These are phyloP conservation scores for Cryptosporidium ryanae DNA, from an alignment of 169 alveolate genomes.

Conservation along the genomic window DNA sequence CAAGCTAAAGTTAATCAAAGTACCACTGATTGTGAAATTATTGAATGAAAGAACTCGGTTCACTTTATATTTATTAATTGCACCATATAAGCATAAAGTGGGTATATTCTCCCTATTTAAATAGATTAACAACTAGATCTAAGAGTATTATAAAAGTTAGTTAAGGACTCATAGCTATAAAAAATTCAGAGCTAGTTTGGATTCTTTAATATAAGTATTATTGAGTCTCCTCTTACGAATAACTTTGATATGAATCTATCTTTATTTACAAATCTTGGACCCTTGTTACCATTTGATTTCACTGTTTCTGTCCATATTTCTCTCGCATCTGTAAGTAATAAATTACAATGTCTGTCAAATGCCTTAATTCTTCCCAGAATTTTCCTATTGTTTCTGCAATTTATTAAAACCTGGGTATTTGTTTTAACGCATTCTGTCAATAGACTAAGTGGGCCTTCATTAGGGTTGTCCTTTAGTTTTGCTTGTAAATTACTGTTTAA, in stretches of 20 bases:
- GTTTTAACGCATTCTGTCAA: constrained; percentile 94
- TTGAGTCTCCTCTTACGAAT: constrained; percentile 97
- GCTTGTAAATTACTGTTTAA: constrained; percentile 32
- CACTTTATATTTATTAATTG: no score
- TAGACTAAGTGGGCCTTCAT: constrained; percentile 96
- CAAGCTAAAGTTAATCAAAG: not conserved
- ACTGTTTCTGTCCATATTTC: constrained; percentile 97
- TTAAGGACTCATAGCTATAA: no score
- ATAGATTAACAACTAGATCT: not conserved
- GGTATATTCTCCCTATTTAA: not conserved
- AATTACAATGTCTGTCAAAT: constrained; percentile 97
- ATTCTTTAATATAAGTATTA: constrained; percentile 93
- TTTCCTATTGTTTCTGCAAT: constrained; percentile 97
- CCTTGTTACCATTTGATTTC: constrained; percentile 90
- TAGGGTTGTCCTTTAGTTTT: constrained; percentile 89
- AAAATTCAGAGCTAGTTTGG: constrained; percentile 88
- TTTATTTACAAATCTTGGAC: constrained; percentile 89
- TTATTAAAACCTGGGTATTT: constrained; percentile 94
- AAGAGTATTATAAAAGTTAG: not conserved
- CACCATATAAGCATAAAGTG: no score
- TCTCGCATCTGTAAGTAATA: constrained; percentile 95
- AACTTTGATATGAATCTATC: constrained; percentile 95
- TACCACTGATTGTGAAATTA: not conserved
- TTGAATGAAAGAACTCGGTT: no score
- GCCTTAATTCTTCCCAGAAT: constrained; percentile 97